Base-by-base conservation (phyloP, 1,284 basidiomycete species). In the Cutaneotrichosporon sp. region DNA sequence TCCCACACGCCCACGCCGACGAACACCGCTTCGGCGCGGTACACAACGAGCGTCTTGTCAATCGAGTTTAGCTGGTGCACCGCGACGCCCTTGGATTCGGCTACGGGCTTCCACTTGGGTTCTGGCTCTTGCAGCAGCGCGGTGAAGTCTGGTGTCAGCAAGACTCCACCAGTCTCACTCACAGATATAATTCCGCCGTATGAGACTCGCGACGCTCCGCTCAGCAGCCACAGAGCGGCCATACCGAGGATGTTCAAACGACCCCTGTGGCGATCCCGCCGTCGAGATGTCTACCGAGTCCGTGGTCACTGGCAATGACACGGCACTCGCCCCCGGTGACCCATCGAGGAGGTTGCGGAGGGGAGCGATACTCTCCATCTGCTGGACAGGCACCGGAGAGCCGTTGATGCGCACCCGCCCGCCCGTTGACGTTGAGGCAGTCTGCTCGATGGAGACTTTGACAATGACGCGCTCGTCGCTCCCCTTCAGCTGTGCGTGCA, bases 1-100 rank as follows among this genome's bases (percentile, higher is more conserved):
- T 98, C 96, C 93, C 94, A 98, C 1, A 98, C 79, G 14, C 89
- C 85, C 2, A 98, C 85, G 19, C 94, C 96, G 29, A 98, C 93
- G 72, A 98, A 97, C 0, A 93, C 94, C 1, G 94, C 93, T 72
- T 97, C 93, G 0, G 94, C 94, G 14, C 91, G 84, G 72, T 92
- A 97, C 3, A 99, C 93, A 4, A 97, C 89, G 31, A 98, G 77
- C 0, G 94, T 97, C 24, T 91, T 92, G 73, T 99, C 96, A 57
- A 98, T 97, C 0, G 91, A 96, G 71, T 97, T 89, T 14, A 98
- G 83, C 68, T 97, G 93, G 4, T 92, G 93, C 35, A 98, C 86
- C 2, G 90, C 87, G 0, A 96, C 92, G 1, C 93, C 93, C 34
- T 85, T 81, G 24, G 83, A 82, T 65, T 98, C 94, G 37, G 86